Conservation (phyloP, 768 basidiomycete genomes). For the Tricholoma furcatifolium region DNA sequence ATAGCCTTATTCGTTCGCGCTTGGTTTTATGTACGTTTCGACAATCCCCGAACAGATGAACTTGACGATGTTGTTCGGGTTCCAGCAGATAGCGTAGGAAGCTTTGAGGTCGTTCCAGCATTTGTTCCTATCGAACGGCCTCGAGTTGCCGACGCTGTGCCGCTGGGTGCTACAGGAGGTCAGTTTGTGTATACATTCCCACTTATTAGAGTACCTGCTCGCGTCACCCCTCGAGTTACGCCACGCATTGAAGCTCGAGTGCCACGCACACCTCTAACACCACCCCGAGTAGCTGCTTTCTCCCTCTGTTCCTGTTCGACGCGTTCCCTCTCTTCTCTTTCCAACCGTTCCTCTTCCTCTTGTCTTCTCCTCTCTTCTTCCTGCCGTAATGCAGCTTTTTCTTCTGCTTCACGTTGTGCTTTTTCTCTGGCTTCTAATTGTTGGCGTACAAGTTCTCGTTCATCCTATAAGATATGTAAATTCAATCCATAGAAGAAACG, state of each 20-base stretch:
- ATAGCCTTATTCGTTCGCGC: too few relatives aligned
- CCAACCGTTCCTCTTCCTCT: constrained; percentile 46
- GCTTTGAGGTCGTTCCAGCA: constrained; percentile 8
- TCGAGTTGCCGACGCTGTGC: not conserved
- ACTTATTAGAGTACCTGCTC: constrained; percentile 29
- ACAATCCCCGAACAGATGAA: constrained; percentile 7
- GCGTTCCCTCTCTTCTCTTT: constrained; percentile 37
- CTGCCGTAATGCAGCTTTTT: constrained; percentile 31
- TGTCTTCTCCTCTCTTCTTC: constrained; percentile 47
- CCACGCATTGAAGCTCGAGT: constrained; percentile 65
- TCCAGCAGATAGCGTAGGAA: constrained; percentile 13
- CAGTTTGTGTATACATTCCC: not conserved
- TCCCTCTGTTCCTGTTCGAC: constrained; percentile 47
- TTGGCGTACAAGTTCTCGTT: constrained; percentile 50
- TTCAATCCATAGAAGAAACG: not conserved
- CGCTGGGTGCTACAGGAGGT: not conserved
- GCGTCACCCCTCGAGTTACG: constrained; percentile 33
- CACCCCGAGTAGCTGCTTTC: constrained; percentile 42
- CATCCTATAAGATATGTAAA: constrained; percentile 48
- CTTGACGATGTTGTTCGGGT: constrained; percentile 7
- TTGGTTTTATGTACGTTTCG: constrained; percentile 1
- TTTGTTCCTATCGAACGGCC: constrained; percentile 5
- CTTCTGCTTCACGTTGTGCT: constrained; percentile 44
- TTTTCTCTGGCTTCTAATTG: constrained; percentile 40
- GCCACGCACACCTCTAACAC: constrained; percentile 70